Evolutionary conservation across 352 stramenopile genomes (phyloP).

Genomic region (Phytophthora citricola): DNA sequence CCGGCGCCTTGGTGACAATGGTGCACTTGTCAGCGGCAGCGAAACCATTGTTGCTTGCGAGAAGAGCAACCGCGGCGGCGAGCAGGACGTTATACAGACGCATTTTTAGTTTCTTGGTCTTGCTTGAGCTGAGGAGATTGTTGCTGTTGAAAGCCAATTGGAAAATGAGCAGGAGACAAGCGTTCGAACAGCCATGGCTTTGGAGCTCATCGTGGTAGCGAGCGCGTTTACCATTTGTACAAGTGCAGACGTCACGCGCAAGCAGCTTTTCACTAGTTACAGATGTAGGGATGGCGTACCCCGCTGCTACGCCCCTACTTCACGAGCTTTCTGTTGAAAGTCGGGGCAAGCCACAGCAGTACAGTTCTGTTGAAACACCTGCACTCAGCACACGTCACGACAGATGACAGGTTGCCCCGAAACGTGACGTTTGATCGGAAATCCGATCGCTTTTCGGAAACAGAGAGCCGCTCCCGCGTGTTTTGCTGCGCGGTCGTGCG

Average conservation of each 20-base stretch:
- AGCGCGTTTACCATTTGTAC: background rate
- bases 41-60: constrained; percentile 9
- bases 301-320: constrained; percentile 7
- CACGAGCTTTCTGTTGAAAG: constrained; percentile 1
- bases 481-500: constrained; percentile 5
- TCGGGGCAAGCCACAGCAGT: background rate
- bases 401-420: constrained; percentile 1
- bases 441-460: background rate
- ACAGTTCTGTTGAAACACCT: constrained; percentile 4
- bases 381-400: constrained; percentile 8
- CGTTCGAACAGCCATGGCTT: background rate
- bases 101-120: constrained; percentile 12
- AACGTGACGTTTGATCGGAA: constrained; percentile 1
- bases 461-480: constrained; percentile 9
- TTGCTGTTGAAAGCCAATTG: constrained; percentile 10
- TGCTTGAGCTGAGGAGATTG: constrained; percentile 2
- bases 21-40: constrained; percentile 6
- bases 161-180: background rate
- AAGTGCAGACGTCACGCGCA: constrained; percentile 6
- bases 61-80: constrained; percentile 6
- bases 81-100: constrained; percentile 17
- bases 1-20: constrained; percentile 3
- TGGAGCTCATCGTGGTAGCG: background rate
- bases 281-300: constrained; percentile 12
- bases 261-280: constrained; percentile 14